These are phyloP conservation scores for Juncus inflexus DNA, from an alignment of 176 grass and related monocot genomes.

Conservation along the genomic window DNA sequence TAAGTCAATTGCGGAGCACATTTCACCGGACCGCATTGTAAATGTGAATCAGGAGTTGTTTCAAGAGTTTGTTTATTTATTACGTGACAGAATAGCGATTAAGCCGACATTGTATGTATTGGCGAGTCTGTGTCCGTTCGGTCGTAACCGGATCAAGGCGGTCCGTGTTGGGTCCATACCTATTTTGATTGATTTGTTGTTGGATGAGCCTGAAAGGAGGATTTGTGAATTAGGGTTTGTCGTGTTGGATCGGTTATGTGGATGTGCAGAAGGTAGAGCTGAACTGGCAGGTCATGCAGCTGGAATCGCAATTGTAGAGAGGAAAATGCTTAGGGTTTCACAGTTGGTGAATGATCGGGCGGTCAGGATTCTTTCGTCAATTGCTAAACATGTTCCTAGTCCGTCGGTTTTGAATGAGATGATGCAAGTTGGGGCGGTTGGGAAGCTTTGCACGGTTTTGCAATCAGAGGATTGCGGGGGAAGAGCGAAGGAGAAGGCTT, in stretches of 20 bases:
- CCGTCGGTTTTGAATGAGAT: conserved; percentile 77
- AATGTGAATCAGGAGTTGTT: conserved; percentile 41
- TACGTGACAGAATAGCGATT: conserved; percentile 47
- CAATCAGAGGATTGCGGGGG: conserved; percentile 42
- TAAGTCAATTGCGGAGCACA: conserved; percentile 35
- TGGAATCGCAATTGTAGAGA: conserved; percentile 57
- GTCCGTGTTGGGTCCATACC: conserved; percentile 47
- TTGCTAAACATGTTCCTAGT: conserved; percentile 53
- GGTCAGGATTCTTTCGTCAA: conserved; percentile 57
- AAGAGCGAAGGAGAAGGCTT: conserved; percentile 67
- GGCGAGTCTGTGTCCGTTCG: conserved; percentile 37
- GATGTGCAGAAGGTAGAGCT: conserved; percentile 80
- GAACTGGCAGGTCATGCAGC: conserved; percentile 61
- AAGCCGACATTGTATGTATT: conserved; percentile 63
- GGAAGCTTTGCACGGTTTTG: conserved; percentile 54
- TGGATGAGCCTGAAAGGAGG: conserved; percentile 52
- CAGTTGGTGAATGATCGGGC: conserved; percentile 57
- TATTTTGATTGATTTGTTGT: conserved; percentile 55
- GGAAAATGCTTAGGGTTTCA: conserved; percentile 64
- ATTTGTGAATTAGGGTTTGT: conserved; percentile 58
- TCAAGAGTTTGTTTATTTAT: conserved; percentile 46
- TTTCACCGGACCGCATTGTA: conserved; percentile 38
- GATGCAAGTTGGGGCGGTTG: conserved; percentile 52
- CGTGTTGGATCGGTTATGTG: conserved; percentile 62
- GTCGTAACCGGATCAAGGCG: conserved; percentile 62